phyloP scores from a whole-genome alignment of 805 yeast species.

The Myxozyma neotropica region DNA sequence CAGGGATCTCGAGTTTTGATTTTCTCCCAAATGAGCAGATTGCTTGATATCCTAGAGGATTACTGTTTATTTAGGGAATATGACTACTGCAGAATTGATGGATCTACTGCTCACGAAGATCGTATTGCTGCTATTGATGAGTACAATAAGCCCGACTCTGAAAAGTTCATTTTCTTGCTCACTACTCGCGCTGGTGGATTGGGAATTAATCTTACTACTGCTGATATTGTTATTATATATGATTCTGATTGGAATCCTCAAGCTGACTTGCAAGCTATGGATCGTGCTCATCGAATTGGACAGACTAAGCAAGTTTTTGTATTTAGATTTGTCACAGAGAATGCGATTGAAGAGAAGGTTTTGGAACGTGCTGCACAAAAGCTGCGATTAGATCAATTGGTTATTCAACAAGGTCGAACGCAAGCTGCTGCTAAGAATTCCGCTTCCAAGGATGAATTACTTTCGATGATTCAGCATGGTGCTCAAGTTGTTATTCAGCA shows the following conservation, averaged over 20 bases:
- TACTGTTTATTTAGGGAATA: constrained; percentile 83
- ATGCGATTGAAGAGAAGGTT: constrained; percentile 95
- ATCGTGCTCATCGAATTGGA: constrained; percentile 95
- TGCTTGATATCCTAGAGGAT: constrained; percentile 88
- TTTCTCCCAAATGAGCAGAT: constrained; percentile 90
- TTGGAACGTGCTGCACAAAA: constrained; percentile 95
- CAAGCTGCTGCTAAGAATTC: constrained; percentile 47
- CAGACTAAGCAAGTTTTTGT: constrained; percentile 95
- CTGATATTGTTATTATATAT: constrained; percentile 83
- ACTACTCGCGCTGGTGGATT: constrained; percentile 98
- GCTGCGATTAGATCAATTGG: constrained; percentile 86
- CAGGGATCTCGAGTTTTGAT: constrained; percentile 89
- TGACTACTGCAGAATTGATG: constrained; percentile 90
- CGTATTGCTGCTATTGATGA: constrained; percentile 92
- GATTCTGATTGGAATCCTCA: constrained; percentile 99
- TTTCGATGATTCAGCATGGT: constrained; percentile 96
- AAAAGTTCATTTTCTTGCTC: constrained; percentile 78
- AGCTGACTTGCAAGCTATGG: constrained; percentile 98
- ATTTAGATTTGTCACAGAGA: constrained; percentile 88
- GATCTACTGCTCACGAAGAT: constrained; percentile 89
- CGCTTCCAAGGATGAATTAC: constrained; percentile 71
- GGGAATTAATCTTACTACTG: constrained; percentile 89
- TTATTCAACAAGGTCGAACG: constrained; percentile 87
- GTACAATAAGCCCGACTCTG: constrained; percentile 78
- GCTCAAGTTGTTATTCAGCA: constrained; percentile 82